Evolutionary conservation across 1,139 yeast species (phyloP).

Genomic region (Suhomyces coccinellae): DNA sequence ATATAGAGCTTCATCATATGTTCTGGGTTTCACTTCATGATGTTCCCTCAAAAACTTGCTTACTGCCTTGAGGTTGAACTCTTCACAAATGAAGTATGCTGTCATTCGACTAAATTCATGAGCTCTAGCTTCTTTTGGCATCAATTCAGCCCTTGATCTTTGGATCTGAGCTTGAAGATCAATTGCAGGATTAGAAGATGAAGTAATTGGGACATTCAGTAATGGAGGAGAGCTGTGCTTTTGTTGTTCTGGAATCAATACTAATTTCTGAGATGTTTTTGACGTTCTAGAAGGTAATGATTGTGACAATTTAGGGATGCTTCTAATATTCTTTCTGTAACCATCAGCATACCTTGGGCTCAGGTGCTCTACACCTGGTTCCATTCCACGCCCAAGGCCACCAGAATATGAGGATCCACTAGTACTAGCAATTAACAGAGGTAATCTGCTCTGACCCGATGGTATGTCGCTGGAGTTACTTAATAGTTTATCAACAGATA

Average conservation of each 20-base stretch:
- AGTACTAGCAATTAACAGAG: constrained; percentile 27
- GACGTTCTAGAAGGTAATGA: constrained; percentile 84
- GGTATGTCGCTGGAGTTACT: constrained; percentile 85
- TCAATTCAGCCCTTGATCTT: constrained; percentile 66
- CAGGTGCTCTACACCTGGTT: background rate
- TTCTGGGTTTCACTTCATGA: constrained; percentile 81
- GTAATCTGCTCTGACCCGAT: constrained; percentile 62
- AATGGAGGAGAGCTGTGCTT: constrained; percentile 14
- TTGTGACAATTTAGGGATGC: constrained; percentile 60
- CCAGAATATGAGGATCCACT: constrained; percentile 4
- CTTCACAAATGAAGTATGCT: constrained; percentile 86
- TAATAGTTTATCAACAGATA: constrained; percentile 68
- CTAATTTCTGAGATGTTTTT: constrained; percentile 81
- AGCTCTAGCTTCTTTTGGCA: constrained; percentile 67
- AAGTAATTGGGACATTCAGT: constrained; percentile 16
- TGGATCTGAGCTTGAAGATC: constrained; percentile 39
- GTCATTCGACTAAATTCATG: constrained; percentile 80
- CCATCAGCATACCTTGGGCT: constrained; percentile 3
- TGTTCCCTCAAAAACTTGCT: constrained; percentile 62
- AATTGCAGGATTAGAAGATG: constrained; percentile 5
- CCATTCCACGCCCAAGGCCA: background rate
- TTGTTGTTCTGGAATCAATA: constrained; percentile 74
- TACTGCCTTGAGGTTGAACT: constrained; percentile 64
- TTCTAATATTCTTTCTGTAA: constrained; percentile 31
- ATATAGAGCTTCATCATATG: constrained; percentile 88